These are phyloP conservation scores for Leccinum griseonigrum DNA, from an alignment of 1,284 basidiomycete genomes.

Conservation along the genomic window DNA sequence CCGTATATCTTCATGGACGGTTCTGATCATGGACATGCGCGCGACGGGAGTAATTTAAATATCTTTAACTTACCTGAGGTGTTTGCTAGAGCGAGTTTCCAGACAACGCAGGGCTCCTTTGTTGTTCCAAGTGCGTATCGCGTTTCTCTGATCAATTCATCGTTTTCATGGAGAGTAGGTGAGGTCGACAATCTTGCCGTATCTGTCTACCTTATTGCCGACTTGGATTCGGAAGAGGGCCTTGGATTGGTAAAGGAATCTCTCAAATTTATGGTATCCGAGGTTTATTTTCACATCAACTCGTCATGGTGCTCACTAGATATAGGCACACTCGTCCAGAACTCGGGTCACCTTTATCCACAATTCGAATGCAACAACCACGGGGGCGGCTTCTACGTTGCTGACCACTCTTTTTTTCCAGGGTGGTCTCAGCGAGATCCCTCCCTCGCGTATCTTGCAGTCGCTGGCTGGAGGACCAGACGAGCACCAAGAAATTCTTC, in stretches of 20 bases:
- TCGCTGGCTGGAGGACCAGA: slow-evolving; percentile 4
- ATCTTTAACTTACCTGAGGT: slow-evolving; percentile 30
- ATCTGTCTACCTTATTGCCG: slow-evolving; percentile 73
- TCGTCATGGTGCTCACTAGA: slow-evolving; percentile 5
- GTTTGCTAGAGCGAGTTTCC: slow-evolving; percentile 20
- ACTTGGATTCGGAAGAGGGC: slow-evolving; percentile 71
- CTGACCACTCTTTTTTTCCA: slow-evolving; percentile 18
- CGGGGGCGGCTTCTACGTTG: slow-evolving; percentile 14
- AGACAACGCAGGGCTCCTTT: slow-evolving; percentile 18
- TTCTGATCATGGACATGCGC: slow-evolving; percentile 15
- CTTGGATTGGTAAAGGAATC: slow-evolving; percentile 57
- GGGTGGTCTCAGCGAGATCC: slow-evolving; percentile 9
- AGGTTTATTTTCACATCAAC: not conserved
- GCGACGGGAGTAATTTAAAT: slow-evolving; percentile 10
- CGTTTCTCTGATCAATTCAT: not conserved
- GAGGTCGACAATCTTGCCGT: slow-evolving; percentile 39
- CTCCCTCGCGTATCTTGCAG: slow-evolving; percentile 21
- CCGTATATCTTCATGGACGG: slow-evolving; percentile 58
- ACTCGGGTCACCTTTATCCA: slow-evolving; percentile 65
- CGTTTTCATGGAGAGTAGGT: slow-evolving; percentile 16
- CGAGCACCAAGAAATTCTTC: slow-evolving; percentile 22
- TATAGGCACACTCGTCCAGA: slow-evolving; percentile 42
- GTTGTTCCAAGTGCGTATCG: slow-evolving; percentile 25
- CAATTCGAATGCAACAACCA: slow-evolving; percentile 42
- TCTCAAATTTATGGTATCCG: slow-evolving; percentile 61